A percentile compares a stretch with the other conserved stretches of the same genome.
phyloP scores from a whole-genome alignment of 176 grass and related monocot species.

The Eleusine coracana region DNA sequence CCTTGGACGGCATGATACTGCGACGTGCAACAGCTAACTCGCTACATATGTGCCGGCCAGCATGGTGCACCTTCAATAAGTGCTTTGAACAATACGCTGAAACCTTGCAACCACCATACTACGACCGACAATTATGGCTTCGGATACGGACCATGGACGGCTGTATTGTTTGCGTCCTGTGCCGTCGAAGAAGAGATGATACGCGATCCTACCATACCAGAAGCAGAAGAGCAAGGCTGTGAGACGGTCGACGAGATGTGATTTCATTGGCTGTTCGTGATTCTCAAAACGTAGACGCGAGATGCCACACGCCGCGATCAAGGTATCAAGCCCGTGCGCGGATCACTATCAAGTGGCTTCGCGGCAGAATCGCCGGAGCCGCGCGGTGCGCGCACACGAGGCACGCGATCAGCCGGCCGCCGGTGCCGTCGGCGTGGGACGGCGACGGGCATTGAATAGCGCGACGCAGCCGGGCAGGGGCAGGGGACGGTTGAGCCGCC shows the following conservation, averaged over 20 bases:
- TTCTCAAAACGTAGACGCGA: background rate
- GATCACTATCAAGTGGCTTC: background rate
- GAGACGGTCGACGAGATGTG: background rate
- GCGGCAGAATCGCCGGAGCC: background rate
- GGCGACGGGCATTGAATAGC: constrained; percentile 52
- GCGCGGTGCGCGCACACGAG: too few species aligned
- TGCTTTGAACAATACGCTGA: constrained; percentile 20
- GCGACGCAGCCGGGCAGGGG: background rate
- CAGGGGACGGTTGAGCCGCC: constrained; percentile 39
- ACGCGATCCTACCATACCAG: background rate
- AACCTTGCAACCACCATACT: constrained; percentile 17
- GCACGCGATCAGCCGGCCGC: background rate
- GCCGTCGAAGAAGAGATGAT: background rate
- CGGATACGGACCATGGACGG: background rate
- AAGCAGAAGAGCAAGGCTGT: background rate
- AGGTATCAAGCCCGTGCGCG: background rate
- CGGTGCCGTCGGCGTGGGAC: constrained; percentile 10
- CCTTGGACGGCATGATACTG: background rate
- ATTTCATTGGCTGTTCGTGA: background rate
- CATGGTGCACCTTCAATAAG: background rate
- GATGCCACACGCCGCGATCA: background rate
- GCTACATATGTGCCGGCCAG: background rate
- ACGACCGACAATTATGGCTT: constrained; percentile 33
- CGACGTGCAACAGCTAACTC: background rate
- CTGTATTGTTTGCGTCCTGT: background rate